Evolutionary conservation across 495 filamentous ascomycete species (phyloP).

Genomic region (Neurospora pannonica): DNA sequence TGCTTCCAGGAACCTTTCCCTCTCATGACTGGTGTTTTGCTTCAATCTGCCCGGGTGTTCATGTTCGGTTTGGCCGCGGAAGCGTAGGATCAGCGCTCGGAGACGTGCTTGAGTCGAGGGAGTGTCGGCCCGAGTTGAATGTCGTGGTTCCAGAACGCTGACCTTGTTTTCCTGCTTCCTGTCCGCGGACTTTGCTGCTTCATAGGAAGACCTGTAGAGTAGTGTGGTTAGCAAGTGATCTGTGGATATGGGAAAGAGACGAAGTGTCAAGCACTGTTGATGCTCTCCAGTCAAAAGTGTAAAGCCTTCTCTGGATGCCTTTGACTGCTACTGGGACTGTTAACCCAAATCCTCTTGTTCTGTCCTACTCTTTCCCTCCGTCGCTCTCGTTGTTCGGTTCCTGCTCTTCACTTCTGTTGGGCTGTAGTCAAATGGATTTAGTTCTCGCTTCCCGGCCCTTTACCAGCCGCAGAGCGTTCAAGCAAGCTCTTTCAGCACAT

Average conservation of each 20-base stretch:
- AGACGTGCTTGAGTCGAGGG: background rate
- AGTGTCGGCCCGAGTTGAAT: background rate
- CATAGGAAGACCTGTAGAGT: background rate
- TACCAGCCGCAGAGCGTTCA: background rate
- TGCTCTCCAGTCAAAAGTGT: background rate
- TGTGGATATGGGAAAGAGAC: background rate
- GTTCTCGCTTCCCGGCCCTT: background rate
- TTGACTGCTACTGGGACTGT: background rate
- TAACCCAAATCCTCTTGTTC: background rate
- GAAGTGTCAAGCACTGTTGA: background rate
- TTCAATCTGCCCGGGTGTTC: background rate
- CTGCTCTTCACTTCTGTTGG: fast-evolving
- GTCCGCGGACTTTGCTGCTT: background rate
- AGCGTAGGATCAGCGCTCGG: background rate
- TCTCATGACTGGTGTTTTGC: background rate
- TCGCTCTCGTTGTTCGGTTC: background rate
- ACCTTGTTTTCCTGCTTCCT: background rate
- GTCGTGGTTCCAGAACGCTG: background rate
- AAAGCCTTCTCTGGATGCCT: background rate
- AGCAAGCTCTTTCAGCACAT: background rate
- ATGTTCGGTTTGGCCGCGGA: background rate
- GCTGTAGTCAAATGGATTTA: background rate
- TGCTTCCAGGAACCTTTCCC: no score
- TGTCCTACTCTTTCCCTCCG: background rate
- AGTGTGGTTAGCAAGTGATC: background rate